A percentile compares a stretch with the other conserved stretches of the same genome.
Evolutionary conservation across 2,329 filamentous ascomycete genomes (phyloP).

Genomic region (Colletotrichum sp.): DNA sequence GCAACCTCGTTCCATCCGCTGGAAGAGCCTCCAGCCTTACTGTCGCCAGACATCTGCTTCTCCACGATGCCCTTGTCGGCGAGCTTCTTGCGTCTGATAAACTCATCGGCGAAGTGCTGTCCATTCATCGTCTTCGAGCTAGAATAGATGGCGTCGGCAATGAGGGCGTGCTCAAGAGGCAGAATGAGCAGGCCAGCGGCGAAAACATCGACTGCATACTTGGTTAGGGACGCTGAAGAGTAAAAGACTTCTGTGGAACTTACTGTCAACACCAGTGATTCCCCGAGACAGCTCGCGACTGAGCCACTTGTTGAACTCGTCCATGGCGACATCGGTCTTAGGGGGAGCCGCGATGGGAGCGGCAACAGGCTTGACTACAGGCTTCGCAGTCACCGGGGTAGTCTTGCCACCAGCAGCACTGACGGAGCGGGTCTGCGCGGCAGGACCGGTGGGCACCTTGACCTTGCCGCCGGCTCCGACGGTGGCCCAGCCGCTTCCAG

Average conservation of each 20-base stretch:
- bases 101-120: conserved; percentile 92
- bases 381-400: conserved; percentile 53
- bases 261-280: conserved; percentile 60
- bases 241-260: conserved; percentile 32
- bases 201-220: conserved; percentile 74
- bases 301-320: conserved; percentile 95
- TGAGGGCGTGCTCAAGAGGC: conserved; percentile 78
- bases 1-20: conserved; percentile 93
- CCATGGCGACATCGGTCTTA: conserved; percentile 66
- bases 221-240: conserved; percentile 32
- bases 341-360: conserved; percentile 52
- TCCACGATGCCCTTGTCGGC: conserved; percentile 91
- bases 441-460: conserved; percentile 71
- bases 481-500: conserved; percentile 81
- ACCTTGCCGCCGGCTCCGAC: conserved; percentile 93
- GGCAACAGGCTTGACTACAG: conserved; percentile 51
- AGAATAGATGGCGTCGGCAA: conserved; percentile 88
- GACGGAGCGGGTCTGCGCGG: conserved; percentile 50
- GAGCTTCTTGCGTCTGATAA: conserved; percentile 88
- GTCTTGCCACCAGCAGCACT: conserved; percentile 50
- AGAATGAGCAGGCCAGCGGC: conserved; percentile 77
- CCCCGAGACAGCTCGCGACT: conserved; percentile 79
- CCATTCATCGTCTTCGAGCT: conserved; percentile 90
- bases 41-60: conserved; percentile 66
- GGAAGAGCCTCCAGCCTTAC: conserved; percentile 48